Percentiles rank a stretch among this genome's conserved stretches.
Evolutionary conservation across 2,329 filamentous ascomycete genomes (phyloP).

Genomic region (Zymoseptoria crescenta): DNA sequence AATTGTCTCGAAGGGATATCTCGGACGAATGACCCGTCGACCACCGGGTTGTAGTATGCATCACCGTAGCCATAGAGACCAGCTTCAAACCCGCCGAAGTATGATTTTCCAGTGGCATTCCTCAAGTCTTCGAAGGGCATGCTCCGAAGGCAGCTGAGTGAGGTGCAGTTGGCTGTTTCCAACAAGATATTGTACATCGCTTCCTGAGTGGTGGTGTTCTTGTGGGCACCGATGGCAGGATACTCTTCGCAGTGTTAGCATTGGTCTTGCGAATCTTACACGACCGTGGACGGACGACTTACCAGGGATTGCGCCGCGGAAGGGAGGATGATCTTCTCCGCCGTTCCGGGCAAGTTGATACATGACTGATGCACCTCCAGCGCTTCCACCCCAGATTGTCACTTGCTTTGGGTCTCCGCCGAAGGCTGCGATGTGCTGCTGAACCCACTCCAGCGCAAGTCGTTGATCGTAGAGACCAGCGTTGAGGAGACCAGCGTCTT

Average conservation of each 20-base stretch:
- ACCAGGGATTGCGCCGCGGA: background rate
- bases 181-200: background rate
- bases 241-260: background rate
- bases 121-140: background rate
- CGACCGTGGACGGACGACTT: background rate
- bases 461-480: constrained; percentile 23
- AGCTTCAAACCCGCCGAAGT: background rate
- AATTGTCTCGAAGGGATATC: background rate
- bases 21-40: background rate
- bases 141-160: constrained; percentile 1
- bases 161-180: background rate
- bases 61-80: background rate
- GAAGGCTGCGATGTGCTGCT: constrained; percentile 18
- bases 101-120: background rate
- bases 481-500: constrained; percentile 27
- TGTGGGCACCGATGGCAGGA: background rate
- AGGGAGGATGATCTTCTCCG: background rate
- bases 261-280: background rate
- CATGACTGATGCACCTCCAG: constrained; percentile 43
- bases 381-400: constrained; percentile 14
- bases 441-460: constrained; percentile 29
- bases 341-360: background rate
- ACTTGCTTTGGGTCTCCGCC: constrained; percentile 22
- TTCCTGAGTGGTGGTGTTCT: background rate
- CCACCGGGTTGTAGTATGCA: background rate